Conservation (phyloP, 2,329 filamentous ascomycete genomes). For the Cladosporium velox region DNA sequence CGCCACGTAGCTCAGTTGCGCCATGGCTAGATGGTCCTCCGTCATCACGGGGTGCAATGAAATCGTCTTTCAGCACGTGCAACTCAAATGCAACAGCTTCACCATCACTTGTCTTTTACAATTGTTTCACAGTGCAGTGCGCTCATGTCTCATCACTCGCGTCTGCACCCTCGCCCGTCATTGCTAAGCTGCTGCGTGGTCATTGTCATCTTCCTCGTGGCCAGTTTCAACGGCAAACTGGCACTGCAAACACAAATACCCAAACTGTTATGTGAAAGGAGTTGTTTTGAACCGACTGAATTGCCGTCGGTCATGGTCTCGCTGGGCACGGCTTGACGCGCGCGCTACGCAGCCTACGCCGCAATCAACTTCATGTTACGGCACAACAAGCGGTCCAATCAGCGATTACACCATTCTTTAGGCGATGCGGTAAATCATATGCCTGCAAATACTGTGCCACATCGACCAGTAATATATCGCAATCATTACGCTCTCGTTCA, state of each 20-base stretch:
- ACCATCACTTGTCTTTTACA: background rate
- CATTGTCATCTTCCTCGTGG: background rate
- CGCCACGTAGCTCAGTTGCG: background rate
- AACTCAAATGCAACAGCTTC: background rate
- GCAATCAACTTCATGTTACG: background rate
- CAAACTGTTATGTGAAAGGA: too few species aligned
- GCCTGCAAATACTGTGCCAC: background rate
- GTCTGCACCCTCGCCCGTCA: background rate
- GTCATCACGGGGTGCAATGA: background rate
- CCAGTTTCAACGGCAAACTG: background rate
- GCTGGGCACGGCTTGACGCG: background rate
- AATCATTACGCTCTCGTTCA: background rate
- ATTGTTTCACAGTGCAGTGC: background rate
- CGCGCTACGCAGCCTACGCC: constrained; percentile 3
- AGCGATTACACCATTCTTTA: background rate
- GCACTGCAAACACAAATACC: background rate
- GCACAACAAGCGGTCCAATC: background rate
- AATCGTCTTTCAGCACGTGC: background rate
- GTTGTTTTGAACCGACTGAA: background rate
- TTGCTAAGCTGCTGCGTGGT: background rate
- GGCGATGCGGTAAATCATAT: background rate
- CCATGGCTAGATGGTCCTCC: background rate
- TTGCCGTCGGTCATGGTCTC: background rate
- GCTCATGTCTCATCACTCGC: background rate
- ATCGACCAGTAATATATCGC: background rate